These are phyloP conservation scores for Tilletia indica DNA, from an alignment of 1,284 basidiomycete species.

Conservation along the genomic window DNA sequence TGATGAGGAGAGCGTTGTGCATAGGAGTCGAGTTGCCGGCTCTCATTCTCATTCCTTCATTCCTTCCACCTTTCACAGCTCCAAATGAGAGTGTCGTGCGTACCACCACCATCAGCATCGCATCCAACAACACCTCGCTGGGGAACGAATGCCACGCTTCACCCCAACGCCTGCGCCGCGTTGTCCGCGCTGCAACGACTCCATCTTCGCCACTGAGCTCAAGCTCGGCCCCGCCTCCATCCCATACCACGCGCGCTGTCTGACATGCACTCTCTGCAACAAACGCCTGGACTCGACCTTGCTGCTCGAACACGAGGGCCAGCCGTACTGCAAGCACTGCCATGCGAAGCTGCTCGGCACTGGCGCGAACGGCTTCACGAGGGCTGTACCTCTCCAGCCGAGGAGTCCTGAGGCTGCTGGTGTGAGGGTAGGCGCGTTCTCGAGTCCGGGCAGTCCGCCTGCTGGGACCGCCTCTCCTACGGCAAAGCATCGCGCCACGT, in stretches of 20 bases:
- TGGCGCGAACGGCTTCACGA: conserved; percentile 51
- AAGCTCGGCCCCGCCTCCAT: conserved; percentile 51
- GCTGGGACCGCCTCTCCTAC: background rate
- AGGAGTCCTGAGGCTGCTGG: conserved; percentile 7
- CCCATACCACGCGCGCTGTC: conserved; percentile 53
- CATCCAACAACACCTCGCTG: background rate
- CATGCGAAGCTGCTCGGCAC: conserved; percentile 51
- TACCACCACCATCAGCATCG: background rate
- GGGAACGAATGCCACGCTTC: conserved; percentile 29
- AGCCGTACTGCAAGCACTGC: conserved; percentile 54
- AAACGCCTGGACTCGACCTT: conserved; percentile 52
- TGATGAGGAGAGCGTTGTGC: no score
- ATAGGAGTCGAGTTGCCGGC: no score
- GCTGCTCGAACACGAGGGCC: conserved; percentile 52
- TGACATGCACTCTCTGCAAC: conserved; percentile 52
- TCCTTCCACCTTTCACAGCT: no score
- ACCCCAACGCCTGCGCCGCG: conserved; percentile 44
- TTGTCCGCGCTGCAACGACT: conserved; percentile 50
- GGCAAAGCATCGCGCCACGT: background rate
- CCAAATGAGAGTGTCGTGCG: no score
- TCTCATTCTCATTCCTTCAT: no score
- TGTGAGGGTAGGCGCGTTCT: conserved; percentile 3
- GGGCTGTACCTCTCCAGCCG: conserved; percentile 48
- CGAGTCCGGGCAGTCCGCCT: conserved; percentile 9
- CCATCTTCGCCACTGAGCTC: conserved; percentile 53